These are phyloP conservation scores for Paramecium primaurelia DNA, from an alignment of 73 alveolate species.

Conservation along the genomic window DNA sequence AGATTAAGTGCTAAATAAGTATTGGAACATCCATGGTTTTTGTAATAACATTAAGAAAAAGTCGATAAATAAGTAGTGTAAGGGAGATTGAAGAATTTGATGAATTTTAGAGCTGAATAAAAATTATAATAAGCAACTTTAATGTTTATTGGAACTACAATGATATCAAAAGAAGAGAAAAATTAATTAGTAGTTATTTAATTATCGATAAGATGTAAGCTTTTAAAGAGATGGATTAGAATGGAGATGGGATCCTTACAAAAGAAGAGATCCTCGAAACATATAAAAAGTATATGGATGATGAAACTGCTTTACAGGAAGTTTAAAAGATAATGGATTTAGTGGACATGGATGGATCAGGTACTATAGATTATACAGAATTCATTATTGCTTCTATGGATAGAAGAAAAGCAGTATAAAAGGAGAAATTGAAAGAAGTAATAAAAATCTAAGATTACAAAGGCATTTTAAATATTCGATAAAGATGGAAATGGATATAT, in stretches of 20 bases:
- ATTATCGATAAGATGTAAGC: conserved; percentile 31
- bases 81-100: conserved; percentile 27
- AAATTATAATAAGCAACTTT: conserved; percentile 53
- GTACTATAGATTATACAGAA: conserved; percentile 73
- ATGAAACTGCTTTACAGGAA: conserved; percentile 63
- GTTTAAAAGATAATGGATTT: conserved; percentile 71
- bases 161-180: conserved; percentile 59
- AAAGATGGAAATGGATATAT: conserved; percentile 67
- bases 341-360: conserved; percentile 73
- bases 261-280: conserved; percentile 71
- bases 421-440: conserved; percentile 57
- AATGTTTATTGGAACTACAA: conserved; percentile 48
- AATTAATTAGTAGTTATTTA: conserved; percentile 44
- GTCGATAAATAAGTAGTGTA: conserved; percentile 35
- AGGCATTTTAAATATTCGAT: conserved; percentile 60
- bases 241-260: conserved; percentile 77
- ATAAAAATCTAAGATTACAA: neutral
- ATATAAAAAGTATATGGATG: conserved; percentile 66
- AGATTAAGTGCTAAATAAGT: conserved; percentile 61
- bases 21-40: conserved; percentile 57
- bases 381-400: conserved; percentile 70
- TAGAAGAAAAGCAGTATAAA: conserved; percentile 61
- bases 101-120: conserved; percentile 60
- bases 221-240: conserved; percentile 58
- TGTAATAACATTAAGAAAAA: conserved; percentile 29